These are phyloP conservation scores for Tetrapisispora taiwanensis DNA, from an alignment of 805 yeast genomes.

Conservation along the genomic window DNA sequence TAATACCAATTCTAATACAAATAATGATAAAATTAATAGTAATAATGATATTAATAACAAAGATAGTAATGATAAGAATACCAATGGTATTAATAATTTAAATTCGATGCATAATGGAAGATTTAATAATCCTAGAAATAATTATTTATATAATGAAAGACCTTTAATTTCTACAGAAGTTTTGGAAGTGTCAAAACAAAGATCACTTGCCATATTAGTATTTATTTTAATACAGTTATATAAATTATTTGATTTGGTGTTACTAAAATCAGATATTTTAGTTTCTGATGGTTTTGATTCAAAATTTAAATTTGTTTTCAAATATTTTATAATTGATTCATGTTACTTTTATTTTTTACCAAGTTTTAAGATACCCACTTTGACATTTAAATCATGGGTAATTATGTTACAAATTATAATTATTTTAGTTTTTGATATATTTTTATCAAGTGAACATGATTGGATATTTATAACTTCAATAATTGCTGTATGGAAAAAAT, in stretches of 20 bases:
- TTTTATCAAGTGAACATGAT: slow-evolving; percentile 43
- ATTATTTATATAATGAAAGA: neutral
- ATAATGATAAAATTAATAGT: neutral
- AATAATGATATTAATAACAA: neutral
- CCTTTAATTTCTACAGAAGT: slow-evolving; percentile 55
- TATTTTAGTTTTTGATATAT: slow-evolving; percentile 41
- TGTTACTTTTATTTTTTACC: slow-evolving; percentile 62
- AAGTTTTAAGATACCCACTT: slow-evolving; percentile 61
- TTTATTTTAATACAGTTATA: slow-evolving; percentile 75
- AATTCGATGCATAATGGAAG: neutral
- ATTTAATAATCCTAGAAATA: neutral
- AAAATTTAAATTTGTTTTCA: slow-evolving; percentile 51
- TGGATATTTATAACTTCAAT: slow-evolving; percentile 36
- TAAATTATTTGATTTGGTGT: slow-evolving; percentile 63
- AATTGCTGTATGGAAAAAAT: slow-evolving; percentile 36
- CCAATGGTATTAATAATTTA: neutral
- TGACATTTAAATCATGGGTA: slow-evolving; percentile 51
- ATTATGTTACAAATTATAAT: slow-evolving; percentile 40
- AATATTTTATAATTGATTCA: slow-evolving; percentile 68
- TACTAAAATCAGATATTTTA: slow-evolving; percentile 40
- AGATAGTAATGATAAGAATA: neutral
- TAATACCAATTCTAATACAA: neutral
- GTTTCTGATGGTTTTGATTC: slow-evolving; percentile 31
- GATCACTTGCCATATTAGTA: slow-evolving; percentile 53
- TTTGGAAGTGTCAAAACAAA: slow-evolving; percentile 68